Conservation (phyloP, 2,329 filamentous ascomycete genomes). For the Monosporascus sp. region DNA sequence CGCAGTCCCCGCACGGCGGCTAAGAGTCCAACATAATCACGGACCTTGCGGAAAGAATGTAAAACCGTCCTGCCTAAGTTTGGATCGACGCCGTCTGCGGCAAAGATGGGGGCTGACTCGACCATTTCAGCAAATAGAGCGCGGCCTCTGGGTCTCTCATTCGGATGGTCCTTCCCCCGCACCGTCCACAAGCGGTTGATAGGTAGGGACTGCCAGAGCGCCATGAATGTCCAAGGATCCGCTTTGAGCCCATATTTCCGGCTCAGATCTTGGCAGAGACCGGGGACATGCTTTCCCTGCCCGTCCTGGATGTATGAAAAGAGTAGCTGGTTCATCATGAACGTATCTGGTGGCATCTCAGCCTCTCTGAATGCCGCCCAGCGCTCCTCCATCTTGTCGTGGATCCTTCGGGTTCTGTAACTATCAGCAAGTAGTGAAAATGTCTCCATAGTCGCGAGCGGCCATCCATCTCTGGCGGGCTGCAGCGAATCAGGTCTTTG, state of each 20-base stretch:
- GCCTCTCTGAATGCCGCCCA: conserved; percentile 58
- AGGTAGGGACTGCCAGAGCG: conserved; percentile 57
- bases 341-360: conserved; percentile 62
- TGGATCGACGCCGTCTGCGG: conserved; percentile 36
- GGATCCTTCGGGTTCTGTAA: conserved; percentile 58
- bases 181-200: conserved; percentile 42
- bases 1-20: conserved; percentile 39
- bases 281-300: conserved; percentile 46
- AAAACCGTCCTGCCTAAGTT: conserved; percentile 44
- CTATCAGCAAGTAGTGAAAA: conserved; percentile 70
- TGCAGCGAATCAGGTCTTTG: conserved; percentile 23
- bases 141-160: conserved; percentile 31
- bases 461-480: conserved; percentile 33
- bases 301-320: conserved; percentile 59
- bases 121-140: conserved; percentile 44
- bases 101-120: conserved; percentile 40
- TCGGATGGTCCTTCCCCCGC: conserved; percentile 19
- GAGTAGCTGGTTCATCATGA: conserved; percentile 75
- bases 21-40: conserved; percentile 39
- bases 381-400: conserved; percentile 52
- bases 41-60: conserved; percentile 43
- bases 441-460: conserved; percentile 66
- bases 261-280: conserved; percentile 51
- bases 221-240: conserved; percentile 63
- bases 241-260: conserved; percentile 45